Conservation (phyloP, 306 rosid genomes). For the Dryas drummondii region DNA sequence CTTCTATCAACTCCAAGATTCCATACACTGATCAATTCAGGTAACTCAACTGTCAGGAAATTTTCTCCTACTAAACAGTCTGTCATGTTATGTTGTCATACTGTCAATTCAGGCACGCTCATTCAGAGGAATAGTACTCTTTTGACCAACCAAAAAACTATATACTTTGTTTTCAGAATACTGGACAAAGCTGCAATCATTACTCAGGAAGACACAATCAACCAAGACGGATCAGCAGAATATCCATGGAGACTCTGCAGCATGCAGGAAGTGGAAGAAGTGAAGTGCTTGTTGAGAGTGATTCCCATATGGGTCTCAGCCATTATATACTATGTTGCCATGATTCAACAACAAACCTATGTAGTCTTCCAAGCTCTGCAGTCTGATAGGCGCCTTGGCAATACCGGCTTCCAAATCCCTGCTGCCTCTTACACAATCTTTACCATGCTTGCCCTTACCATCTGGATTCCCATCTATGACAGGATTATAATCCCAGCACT, state of each 20-base stretch:
- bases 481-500: slow-evolving; percentile 26
- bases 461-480: slow-evolving; percentile 43
- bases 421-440: slow-evolving; percentile 29
- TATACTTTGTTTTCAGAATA: slow-evolving; percentile 9
- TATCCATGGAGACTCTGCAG: slow-evolving; percentile 41
- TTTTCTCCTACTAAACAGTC: too few species aligned
- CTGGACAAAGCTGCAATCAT: slow-evolving; percentile 46
- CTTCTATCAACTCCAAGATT: slow-evolving; percentile 54
- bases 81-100: background rate
- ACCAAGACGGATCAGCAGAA: slow-evolving; percentile 30
- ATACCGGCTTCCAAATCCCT: slow-evolving; percentile 25
- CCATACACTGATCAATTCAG: slow-evolving; percentile 66
- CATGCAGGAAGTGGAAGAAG: slow-evolving; percentile 43
- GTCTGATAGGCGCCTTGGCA: slow-evolving; percentile 28
- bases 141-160: background rate
- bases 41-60: slow-evolving; percentile 26
- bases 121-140: too few species aligned
- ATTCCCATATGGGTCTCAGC: slow-evolving; percentile 50
- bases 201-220: slow-evolving; percentile 25
- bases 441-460: slow-evolving; percentile 29
- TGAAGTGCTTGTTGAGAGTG: slow-evolving; percentile 35
- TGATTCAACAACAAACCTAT: slow-evolving; percentile 35
- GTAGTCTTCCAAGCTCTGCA: slow-evolving; percentile 53
- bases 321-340: slow-evolving; percentile 36
- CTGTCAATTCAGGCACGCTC: background rate